phyloP scores from a whole-genome alignment of 2,329 filamentous ascomycete species.

The Aspergillus terreus region DNA sequence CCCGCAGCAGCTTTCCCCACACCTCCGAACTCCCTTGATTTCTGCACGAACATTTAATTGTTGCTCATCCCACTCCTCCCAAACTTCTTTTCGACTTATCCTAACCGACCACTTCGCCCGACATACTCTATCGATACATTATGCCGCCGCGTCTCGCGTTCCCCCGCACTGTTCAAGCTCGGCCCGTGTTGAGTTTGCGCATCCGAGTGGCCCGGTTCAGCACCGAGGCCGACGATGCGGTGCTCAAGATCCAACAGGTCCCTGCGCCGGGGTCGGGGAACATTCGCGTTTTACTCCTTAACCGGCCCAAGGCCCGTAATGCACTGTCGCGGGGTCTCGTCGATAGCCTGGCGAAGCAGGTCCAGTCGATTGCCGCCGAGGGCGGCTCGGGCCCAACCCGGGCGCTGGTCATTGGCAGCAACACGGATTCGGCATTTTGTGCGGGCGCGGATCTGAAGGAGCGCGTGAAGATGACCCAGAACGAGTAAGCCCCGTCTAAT shows the following conservation, averaged over 20 bases:
- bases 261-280: slow-evolving; percentile 75
- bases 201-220: slow-evolving; percentile 32
- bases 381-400: slow-evolving; percentile 61
- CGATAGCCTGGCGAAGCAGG: slow-evolving; percentile 64
- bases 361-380: slow-evolving; percentile 66
- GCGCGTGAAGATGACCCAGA: slow-evolving; percentile 67
- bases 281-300: slow-evolving; percentile 84
- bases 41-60: too few relatives aligned
- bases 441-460: slow-evolving; percentile 94
- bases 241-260: slow-evolving; percentile 67
- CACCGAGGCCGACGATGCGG: slow-evolving; percentile 30
- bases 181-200: slow-evolving; percentile 19
- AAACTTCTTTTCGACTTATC: background rate
- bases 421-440: slow-evolving; percentile 84
- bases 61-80: background rate
- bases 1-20: slow-evolving; percentile 18
- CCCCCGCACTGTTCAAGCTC: slow-evolving; percentile 17
- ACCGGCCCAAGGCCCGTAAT: slow-evolving; percentile 80
- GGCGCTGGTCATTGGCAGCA: slow-evolving; percentile 78
- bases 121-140: background rate
- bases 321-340: slow-evolving; percentile 82
- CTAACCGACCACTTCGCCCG: slow-evolving; percentile 3
- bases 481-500: slow-evolving; percentile 59
- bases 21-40: slow-evolving; percentile 5
- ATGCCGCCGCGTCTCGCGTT: slow-evolving; percentile 33